Evolutionary conservation across 2,329 filamentous ascomycete species (phyloP), one percentile per base, ranked within the genome.

Genomic region (Bipolaris victoriae): DNA sequence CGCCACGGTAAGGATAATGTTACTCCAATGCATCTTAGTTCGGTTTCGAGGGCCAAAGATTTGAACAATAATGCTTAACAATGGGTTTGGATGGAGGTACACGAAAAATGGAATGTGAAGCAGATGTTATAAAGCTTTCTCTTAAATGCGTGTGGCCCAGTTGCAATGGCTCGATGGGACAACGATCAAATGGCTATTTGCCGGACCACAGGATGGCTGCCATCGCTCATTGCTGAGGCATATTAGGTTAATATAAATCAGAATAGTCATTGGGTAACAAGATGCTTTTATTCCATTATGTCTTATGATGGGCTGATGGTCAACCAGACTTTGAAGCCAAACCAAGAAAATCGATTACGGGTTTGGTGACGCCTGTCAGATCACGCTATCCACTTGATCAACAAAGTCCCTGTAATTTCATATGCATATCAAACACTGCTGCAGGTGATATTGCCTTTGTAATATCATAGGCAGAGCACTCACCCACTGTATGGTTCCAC

Each of bases 1-100:
- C 53, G 66, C 65, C 33, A 57, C 52, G 31, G 61, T 52, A 47
- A 59, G 61, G 50, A 69, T 60, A 49, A 72, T 54, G 41, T 63
- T 70, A 55, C 62, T 55, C 71, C 69, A 73, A 63, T 69, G 63
- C 71, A 73, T 73, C 26, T 50, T 72, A 55, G 57, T 50, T 52
- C 59, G 55, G 20, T 48, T 53, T 29, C 20, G 16, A 11, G 29
- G 7, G 22, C 45, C 40, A 24, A 26, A n/a, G 36, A 39, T 16
- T 10, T 37, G 2, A 36, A 33, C 46, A 31, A 33, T 36, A 18
- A 39, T 15, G 15, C 29, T 52, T 54, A 37, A 36, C 37, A 57
- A 20, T 44, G n/a, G 50, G 66, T 63, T 59, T 56, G 3, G 64
- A 58, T 58, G 61, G 54, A 65, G 50, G 62, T 49, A 49, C 41